Conservation (phyloP, 2,329 filamentous ascomycete species). For the Fusarium chuoi region DNA sequence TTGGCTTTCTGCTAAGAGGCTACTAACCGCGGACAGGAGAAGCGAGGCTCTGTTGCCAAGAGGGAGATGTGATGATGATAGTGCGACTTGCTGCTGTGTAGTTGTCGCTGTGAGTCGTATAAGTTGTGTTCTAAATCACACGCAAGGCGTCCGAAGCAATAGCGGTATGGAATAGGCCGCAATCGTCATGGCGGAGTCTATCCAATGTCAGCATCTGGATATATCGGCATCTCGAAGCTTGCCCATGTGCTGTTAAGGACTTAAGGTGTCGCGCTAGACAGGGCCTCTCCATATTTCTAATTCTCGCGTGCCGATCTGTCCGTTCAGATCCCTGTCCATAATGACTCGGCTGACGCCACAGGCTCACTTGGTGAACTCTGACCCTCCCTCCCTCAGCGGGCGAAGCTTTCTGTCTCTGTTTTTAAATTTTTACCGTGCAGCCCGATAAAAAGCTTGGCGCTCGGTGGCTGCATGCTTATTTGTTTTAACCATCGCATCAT, state of each 20-base stretch:
- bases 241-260: conserved; percentile 21
- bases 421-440: conserved; percentile 42
- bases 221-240: conserved; percentile 41
- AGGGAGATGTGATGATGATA: not conserved
- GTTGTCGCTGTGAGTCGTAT: not conserved
- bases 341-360: conserved; percentile 37
- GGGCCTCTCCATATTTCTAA: conserved; percentile 41
- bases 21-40: conserved; percentile 14
- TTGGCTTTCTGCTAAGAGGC: conserved; percentile 22
- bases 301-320: conserved; percentile 45
- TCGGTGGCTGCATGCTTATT: conserved; percentile 46
- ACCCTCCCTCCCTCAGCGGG: conserved; percentile 18
- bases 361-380: conserved; percentile 13
- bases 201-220: conserved; percentile 35
- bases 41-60: not conserved
- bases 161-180: conserved; percentile 6
- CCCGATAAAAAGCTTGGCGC: conserved; percentile 43
- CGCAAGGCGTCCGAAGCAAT: not conserved
- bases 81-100: not conserved
- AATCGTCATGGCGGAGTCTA: conserved; percentile 34
- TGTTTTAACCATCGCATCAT: conserved; percentile 18
- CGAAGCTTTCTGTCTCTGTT: conserved; percentile 42
- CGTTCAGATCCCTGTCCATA: conserved; percentile 34
- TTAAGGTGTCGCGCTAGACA: conserved; percentile 35
- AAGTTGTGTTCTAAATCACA: not conserved